Percentiles rank a stretch among this genome's conserved stretches.
phyloP scores from a whole-genome alignment of 129 eudicot genomes.

The Lactuca saligna region DNA sequence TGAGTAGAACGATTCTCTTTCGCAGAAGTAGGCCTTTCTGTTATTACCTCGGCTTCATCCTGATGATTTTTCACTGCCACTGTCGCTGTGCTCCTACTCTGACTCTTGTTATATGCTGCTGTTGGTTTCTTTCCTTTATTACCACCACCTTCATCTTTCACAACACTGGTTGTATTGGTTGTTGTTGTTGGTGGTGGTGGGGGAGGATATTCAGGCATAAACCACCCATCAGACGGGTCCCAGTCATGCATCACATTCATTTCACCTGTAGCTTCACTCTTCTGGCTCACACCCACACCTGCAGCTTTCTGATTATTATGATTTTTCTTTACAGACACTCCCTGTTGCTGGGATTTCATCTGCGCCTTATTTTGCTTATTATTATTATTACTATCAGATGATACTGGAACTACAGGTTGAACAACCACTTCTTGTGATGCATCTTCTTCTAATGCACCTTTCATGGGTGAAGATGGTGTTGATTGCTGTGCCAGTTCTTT shows the following conservation, averaged over 20 bases:
- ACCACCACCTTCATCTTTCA: conserved; percentile 59
- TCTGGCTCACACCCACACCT: neutral
- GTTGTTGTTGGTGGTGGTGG: conserved; percentile 5
- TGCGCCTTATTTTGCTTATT: conserved; percentile 38
- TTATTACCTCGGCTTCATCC: conserved; percentile 46
- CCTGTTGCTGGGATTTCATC: conserved; percentile 45
- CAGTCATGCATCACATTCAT: conserved; percentile 25
- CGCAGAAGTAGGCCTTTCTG: conserved; percentile 40
- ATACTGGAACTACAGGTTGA: conserved; percentile 30
- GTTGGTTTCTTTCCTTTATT: conserved; percentile 65
- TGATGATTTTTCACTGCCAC: conserved; percentile 23
- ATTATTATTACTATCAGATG: conserved; percentile 39
- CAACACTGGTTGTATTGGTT: neutral
- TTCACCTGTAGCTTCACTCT: conserved; percentile 21
- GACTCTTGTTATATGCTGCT: conserved; percentile 16
- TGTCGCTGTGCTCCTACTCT: conserved; percentile 26
- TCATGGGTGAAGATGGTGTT: conserved; percentile 42
- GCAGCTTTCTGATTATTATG: conserved; percentile 29
- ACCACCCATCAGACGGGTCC: conserved; percentile 56
- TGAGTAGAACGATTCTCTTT: conserved; percentile 66
- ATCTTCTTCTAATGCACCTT: conserved; percentile 40
- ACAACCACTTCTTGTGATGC: conserved; percentile 21
- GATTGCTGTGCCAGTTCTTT: conserved; percentile 86
- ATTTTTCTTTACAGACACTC: conserved; percentile 30
- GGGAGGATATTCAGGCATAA: conserved; percentile 46